Conservation (phyloP, 805 yeast genomes). For the Zygoascus tannicola region DNA sequence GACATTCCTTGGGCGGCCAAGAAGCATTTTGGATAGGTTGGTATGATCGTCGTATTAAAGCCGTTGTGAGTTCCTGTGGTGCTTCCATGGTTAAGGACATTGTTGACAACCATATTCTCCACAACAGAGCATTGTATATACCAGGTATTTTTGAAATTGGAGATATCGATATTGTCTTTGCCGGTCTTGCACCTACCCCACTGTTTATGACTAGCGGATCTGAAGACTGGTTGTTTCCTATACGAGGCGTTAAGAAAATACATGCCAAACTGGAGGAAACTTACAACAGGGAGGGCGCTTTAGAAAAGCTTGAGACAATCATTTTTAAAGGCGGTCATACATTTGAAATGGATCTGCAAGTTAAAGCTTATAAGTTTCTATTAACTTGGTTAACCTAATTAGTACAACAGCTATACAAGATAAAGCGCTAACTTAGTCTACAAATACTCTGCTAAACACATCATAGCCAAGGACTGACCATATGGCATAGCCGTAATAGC, state of each 20-base stretch:
- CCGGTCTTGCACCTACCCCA: background rate
- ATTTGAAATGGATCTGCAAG: background rate
- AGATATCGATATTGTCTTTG: background rate
- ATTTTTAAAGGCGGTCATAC: background rate
- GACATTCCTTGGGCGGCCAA: conserved; percentile 2
- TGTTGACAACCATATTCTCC: background rate
- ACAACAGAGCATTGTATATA: conserved; percentile 3
- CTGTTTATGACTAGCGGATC: background rate
- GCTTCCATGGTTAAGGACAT: background rate
- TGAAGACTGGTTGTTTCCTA: conserved; percentile 1
- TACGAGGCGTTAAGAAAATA: background rate
- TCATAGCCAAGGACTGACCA: conserved; percentile 34
- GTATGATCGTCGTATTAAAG: conserved; percentile 2
- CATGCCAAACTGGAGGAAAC: background rate
- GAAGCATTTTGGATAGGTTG: conserved; percentile 1
- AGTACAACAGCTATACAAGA: too few relatives aligned
- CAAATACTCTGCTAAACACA: conserved; percentile 27
- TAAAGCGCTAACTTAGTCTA: too few relatives aligned
- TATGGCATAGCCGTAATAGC: conserved; percentile 32
- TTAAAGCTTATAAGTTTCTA: background rate
- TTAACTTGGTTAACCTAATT: background rate
- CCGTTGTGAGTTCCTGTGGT: conserved; percentile 2
- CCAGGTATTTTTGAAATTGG: background rate
- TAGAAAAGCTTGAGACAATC: background rate
- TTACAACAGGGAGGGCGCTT: background rate